These are phyloP conservation scores for Lichtheimia ornata DNA, from an alignment of 371 early-diverging fungal species.

Conservation along the genomic window DNA sequence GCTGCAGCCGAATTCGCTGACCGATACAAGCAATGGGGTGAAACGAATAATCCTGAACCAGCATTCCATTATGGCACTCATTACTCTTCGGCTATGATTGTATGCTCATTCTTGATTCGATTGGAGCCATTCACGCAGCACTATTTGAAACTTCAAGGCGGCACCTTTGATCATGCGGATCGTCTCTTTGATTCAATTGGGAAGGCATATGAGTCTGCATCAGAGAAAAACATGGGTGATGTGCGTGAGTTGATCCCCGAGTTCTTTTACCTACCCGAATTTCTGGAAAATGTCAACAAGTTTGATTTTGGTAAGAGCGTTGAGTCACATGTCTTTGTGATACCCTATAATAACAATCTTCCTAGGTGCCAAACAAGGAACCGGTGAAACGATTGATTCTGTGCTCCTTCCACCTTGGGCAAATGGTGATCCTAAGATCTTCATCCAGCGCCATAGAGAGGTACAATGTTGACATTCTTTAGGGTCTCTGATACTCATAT, in stretches of 20 bases:
- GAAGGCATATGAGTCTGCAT: constrained; percentile 72
- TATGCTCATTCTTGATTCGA: constrained; percentile 81
- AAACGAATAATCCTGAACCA: constrained; percentile 70
- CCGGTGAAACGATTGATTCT: constrained; percentile 74
- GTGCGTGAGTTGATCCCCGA: constrained; percentile 90
- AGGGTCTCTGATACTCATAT: neutral
- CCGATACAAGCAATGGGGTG: constrained; percentile 68
- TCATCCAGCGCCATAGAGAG: constrained; percentile 86
- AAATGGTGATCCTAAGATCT: constrained; percentile 79
- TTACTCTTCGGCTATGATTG: constrained; percentile 87
- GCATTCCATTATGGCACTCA: constrained; percentile 91
- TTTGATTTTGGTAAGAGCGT: constrained; percentile 71
- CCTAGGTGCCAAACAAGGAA: constrained; percentile 64
- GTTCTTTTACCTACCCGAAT: constrained; percentile 88
- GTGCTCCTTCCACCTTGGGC: constrained; percentile 89
- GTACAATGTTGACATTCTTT: constrained; percentile 14
- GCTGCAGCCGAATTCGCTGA: constrained; percentile 51
- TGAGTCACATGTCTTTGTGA: neutral
- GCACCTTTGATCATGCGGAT: constrained; percentile 89
- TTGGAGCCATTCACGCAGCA: constrained; percentile 86
- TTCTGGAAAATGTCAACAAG: constrained; percentile 80
- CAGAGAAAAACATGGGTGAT: constrained; percentile 77
- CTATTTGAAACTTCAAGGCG: constrained; percentile 79
- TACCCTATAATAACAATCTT: neutral
- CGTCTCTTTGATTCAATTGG: constrained; percentile 66